A percentile compares a stretch with the other conserved stretches of the same genome.
phyloP scores from a whole-genome alignment of 345 rosid species.

The Pistacia integerrima region DNA sequence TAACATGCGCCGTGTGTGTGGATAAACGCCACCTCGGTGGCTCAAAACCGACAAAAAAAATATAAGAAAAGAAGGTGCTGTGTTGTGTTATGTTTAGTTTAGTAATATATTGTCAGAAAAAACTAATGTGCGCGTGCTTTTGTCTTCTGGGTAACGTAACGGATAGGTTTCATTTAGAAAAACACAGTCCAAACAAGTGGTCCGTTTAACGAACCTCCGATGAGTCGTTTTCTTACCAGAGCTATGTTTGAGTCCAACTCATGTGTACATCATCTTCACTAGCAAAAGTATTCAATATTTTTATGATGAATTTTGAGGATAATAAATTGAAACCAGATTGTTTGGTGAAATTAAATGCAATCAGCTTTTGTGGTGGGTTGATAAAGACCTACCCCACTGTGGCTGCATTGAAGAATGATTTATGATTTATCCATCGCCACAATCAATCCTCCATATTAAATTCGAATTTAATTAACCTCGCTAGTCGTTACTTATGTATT shows the following conservation, averaged over 20 bases:
- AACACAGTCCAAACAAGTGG: constrained; percentile 1
- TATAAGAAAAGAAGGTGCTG: not conserved
- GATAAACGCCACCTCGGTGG: constrained; percentile 10
- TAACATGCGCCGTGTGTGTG: constrained; percentile 18
- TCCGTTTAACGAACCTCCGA: constrained; percentile 26
- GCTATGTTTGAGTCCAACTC: not conserved
- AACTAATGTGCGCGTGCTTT: constrained; percentile 42
- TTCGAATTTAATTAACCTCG: too few relatives aligned
- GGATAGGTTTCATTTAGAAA: not conserved
- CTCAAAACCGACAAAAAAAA: constrained; percentile 9
- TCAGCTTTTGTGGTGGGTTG: not conserved
- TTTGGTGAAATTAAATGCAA: constrained; percentile 1
- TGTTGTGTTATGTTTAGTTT: constrained; percentile 19
- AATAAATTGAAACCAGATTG: not conserved
- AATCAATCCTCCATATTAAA: not conserved
- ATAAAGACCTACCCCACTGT: not conserved
- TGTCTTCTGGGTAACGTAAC: constrained; percentile 14
- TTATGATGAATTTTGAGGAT: too few relatives aligned
- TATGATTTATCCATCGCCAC: not conserved
- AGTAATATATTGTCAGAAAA: constrained; percentile 14
- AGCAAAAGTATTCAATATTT: not conserved
- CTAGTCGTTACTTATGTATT: too few relatives aligned
- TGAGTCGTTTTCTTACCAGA: not conserved
- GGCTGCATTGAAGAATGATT: not conserved
- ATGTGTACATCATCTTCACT: not conserved